Evolutionary conservation across 306 rosid species (phyloP).

Genomic region (Abrus precatorius): DNA sequence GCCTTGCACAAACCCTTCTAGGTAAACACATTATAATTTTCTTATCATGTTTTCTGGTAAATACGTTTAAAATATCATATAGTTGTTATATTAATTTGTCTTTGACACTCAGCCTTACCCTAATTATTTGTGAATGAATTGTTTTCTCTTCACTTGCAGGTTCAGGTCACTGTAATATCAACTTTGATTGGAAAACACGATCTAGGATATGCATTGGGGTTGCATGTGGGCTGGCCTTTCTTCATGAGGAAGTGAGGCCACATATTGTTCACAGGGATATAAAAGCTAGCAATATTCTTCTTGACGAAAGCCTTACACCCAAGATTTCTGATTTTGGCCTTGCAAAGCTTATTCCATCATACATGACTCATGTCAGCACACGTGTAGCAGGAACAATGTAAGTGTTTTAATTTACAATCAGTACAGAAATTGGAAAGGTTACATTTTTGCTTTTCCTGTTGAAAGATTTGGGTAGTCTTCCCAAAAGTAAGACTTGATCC

Average conservation of each 20-base stretch:
- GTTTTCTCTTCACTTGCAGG: constrained; percentile 61
- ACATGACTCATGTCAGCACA: constrained; percentile 90
- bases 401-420: constrained; percentile 42
- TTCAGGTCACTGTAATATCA: constrained; percentile 59
- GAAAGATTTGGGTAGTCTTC: constrained; percentile 7
- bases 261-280: constrained; percentile 92
- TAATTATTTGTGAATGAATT: constrained; percentile 7
- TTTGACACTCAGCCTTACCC: background rate
- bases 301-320: constrained; percentile 75
- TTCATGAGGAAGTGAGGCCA: constrained; percentile 88
- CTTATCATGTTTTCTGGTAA: constrained; percentile 10
- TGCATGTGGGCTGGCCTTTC: constrained; percentile 91
- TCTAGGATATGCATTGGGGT: constrained; percentile 71
- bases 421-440: constrained; percentile 17
- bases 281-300: constrained; percentile 96
- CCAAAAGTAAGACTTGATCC: constrained; percentile 18
- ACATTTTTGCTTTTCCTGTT: constrained; percentile 12
- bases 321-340: constrained; percentile 97
- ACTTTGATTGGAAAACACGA: constrained; percentile 78
- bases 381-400: constrained; percentile 99
- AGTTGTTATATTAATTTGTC: constrained; percentile 8
- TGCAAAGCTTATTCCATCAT: constrained; percentile 86
- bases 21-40: constrained; percentile 61
- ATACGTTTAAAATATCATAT: background rate
- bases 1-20: constrained; percentile 83